These are phyloP conservation scores for Boletus patriciae DNA, from an alignment of 768 basidiomycete species.

Conservation along the genomic window DNA sequence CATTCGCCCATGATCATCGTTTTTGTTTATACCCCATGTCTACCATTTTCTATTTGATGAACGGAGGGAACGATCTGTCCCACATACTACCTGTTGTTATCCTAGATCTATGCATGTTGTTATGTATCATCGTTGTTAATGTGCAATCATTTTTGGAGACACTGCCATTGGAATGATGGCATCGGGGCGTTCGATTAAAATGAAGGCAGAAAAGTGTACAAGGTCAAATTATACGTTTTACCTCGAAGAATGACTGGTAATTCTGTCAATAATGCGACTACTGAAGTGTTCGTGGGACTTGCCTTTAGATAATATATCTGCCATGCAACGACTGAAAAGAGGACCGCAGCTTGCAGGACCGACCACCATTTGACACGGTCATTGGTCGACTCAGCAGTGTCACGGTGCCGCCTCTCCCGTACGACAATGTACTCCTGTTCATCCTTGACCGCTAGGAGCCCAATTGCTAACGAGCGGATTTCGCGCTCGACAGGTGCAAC, in stretches of 20 bases:
- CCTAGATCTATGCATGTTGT: constrained; percentile 29
- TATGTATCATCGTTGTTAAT: constrained; percentile 22
- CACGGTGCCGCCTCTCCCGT: constrained; percentile 87
- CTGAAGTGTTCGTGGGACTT: constrained; percentile 8
- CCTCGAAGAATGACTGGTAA: constrained; percentile 81
- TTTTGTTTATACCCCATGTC: constrained; percentile 22
- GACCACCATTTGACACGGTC: constrained; percentile 99
- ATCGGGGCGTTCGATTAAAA: neutral
- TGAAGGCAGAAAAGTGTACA: constrained; percentile 1
- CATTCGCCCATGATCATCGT: constrained; percentile 10
- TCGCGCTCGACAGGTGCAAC: constrained; percentile 97
- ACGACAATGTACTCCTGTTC: constrained; percentile 99
- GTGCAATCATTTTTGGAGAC: constrained; percentile 1
- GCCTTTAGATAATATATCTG: constrained; percentile 97
- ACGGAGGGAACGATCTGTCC: constrained; percentile 6
- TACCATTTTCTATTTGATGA: constrained; percentile 6
- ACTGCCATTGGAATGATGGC: neutral
- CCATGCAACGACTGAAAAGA: constrained; percentile 92
- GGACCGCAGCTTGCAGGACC: constrained; percentile 80
- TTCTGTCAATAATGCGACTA: constrained; percentile 2
- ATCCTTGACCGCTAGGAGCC: constrained; percentile 88
- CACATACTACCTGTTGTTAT: constrained; percentile 28
- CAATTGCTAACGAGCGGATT: constrained; percentile 81
- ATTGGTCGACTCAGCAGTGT: constrained; percentile 93
- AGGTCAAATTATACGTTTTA: constrained; percentile 78